Percentiles rank a stretch among this genome's conserved stretches.
Evolutionary conservation across 2,329 filamentous ascomycete species (phyloP).

Genomic region (Microcyclospora pomicola): DNA sequence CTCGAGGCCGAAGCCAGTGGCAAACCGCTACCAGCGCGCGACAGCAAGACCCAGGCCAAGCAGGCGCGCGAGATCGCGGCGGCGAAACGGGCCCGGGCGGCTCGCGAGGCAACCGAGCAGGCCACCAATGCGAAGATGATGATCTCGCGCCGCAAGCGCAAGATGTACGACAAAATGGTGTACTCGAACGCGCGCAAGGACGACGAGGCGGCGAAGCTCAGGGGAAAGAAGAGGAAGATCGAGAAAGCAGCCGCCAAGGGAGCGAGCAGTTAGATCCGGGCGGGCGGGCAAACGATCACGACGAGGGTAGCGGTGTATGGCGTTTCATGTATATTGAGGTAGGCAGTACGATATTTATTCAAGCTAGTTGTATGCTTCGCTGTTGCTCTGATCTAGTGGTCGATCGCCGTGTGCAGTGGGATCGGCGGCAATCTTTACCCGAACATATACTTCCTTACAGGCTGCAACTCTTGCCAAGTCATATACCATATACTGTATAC

Average conservation of each 20-base stretch:
- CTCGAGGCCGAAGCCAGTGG: constrained; percentile 85
- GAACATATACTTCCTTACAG: too few species aligned
- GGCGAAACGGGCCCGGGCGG: constrained; percentile 52
- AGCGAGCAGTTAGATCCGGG: too few species aligned
- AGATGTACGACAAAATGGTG: constrained; percentile 94
- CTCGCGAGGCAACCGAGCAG: constrained; percentile 64
- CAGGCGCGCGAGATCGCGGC: constrained; percentile 53
- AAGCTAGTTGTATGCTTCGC: too few species aligned
- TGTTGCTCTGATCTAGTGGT: too few species aligned
- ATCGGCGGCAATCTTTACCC: too few species aligned
- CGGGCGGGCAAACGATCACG: too few species aligned
- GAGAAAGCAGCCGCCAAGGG: constrained; percentile 35
- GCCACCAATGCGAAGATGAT: constrained; percentile 91
- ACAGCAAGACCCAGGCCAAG: constrained; percentile 30
- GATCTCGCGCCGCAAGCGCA: constrained; percentile 95
- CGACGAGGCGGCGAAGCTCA: constrained; percentile 72
- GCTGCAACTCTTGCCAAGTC: too few species aligned
- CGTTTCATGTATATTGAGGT: too few species aligned
- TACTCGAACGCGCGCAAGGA: constrained; percentile 92
- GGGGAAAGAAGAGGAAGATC: constrained; percentile 78
- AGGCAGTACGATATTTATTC: too few species aligned
- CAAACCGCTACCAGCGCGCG: constrained; percentile 39
- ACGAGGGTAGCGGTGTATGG: too few species aligned
- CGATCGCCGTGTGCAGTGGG: too few species aligned
- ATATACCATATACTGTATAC: too few species aligned